A percentile compares a stretch with the other conserved stretches of the same genome.
These are phyloP conservation scores for Acacia melanoxylon DNA, from an alignment of 306 rosid species.

Conservation along the genomic window DNA sequence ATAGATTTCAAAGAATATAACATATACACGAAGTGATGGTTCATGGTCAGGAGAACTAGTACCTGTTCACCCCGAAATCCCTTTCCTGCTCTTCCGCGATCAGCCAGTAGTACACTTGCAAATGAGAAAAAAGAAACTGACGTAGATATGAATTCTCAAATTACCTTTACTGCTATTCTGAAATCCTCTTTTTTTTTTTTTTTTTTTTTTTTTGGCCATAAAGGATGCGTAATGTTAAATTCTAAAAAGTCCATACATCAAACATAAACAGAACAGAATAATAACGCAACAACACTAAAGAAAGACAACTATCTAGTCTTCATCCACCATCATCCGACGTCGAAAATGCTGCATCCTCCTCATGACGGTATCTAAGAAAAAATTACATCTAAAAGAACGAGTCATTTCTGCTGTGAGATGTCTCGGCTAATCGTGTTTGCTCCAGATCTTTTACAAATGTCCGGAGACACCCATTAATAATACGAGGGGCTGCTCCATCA, in stretches of 20 bases:
- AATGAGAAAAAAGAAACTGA: background rate
- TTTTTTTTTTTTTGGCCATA: too few species aligned
- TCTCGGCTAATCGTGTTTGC: conserved; percentile 15
- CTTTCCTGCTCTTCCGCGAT: background rate
- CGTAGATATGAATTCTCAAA: background rate
- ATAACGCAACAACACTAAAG: too few species aligned
- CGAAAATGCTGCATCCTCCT: too few species aligned
- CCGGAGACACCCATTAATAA: conserved; percentile 88
- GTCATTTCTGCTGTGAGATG: background rate
- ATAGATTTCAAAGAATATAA: background rate
- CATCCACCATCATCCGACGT: too few species aligned
- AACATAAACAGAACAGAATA: too few species aligned
- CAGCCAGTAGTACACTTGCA: background rate
- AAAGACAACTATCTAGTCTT: too few species aligned
- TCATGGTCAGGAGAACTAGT: background rate
- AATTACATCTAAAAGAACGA: background rate
- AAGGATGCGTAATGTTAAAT: too few species aligned
- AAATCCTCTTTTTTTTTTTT: background rate
- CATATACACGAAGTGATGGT: background rate
- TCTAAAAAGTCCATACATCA: too few species aligned
- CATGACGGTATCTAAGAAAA: background rate
- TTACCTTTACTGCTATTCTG: conserved; percentile 1
- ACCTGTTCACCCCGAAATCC: background rate
- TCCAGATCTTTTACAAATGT: conserved; percentile 59
- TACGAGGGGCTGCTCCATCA: conserved; percentile 92